Evolutionary conservation across 176 grass and related monocot genomes (phyloP).

Genomic region (Aegilops umbellulata): DNA sequence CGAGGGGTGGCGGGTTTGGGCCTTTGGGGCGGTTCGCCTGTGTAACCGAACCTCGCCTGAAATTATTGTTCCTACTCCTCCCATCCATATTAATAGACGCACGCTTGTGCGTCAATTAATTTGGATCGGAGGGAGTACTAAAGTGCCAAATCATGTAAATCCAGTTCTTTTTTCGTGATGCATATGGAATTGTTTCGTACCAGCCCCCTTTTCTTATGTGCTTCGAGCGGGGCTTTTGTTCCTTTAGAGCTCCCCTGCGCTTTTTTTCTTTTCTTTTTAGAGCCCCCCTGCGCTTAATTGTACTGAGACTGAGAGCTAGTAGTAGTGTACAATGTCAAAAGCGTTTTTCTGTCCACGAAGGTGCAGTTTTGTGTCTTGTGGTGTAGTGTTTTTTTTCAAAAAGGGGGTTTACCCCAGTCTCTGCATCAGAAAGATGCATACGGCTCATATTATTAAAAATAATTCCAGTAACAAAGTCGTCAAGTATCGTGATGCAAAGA

Average conservation of each 20-base stretch:
- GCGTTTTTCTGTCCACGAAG: neutral
- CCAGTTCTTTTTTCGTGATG: neutral
- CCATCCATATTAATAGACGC: too few species aligned
- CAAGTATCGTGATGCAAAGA: too few species aligned
- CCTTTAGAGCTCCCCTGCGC: neutral
- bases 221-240: neutral
- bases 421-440: too few species aligned
- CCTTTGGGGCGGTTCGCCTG: neutral
- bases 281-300: neutral
- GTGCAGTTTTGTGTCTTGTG: neutral
- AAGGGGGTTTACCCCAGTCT: too few species aligned
- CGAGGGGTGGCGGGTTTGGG: neutral
- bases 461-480: too few species aligned
- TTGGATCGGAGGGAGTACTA: neutral
- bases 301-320: neutral
- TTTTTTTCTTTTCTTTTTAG: neutral
- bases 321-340: neutral
- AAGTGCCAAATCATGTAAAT: constrained; percentile 36
- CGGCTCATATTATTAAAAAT: too few species aligned
- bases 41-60: neutral
- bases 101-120: too few species aligned
- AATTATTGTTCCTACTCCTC: neutral
- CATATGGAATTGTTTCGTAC: neutral
- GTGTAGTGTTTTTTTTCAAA: too few species aligned
- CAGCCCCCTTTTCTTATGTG: neutral